Percentiles rank a stretch among this genome's conserved stretches.
phyloP scores from a whole-genome alignment of 148 eudicot genomes.

The Rheum nobile region DNA sequence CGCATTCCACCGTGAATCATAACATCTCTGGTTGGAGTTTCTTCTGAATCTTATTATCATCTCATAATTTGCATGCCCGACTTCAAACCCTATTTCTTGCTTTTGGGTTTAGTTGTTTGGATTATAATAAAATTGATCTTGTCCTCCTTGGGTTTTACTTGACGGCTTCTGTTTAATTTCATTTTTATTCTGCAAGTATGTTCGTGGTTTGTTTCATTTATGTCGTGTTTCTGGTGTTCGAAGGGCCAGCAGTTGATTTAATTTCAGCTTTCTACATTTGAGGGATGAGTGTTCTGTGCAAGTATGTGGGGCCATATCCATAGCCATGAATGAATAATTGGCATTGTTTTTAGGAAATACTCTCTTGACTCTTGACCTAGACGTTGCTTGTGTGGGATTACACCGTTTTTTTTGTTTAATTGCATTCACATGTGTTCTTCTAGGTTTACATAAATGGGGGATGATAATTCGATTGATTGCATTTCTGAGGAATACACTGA shows the following conservation, averaged over 20 bases:
- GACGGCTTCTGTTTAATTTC: background rate
- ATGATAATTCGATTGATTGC: conserved; percentile 30
- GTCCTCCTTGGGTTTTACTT: background rate
- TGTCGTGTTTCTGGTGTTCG: background rate
- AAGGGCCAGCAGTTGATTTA: background rate
- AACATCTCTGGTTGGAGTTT: background rate
- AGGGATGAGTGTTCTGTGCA: background rate
- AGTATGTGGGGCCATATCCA: background rate
- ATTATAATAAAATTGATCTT: background rate
- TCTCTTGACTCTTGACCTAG: too few species aligned
- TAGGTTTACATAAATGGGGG: conserved; percentile 8
- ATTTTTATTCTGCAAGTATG: background rate
- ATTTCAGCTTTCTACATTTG: background rate
- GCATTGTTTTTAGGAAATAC: background rate
- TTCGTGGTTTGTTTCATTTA: background rate
- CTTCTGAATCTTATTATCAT: background rate
- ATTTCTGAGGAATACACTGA: conserved; percentile 71
- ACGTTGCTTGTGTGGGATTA: too few species aligned
- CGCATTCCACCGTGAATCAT: background rate
- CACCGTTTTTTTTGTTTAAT: too few species aligned
- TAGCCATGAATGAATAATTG: background rate
- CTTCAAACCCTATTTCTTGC: background rate
- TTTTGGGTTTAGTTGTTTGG: background rate
- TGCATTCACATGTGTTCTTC: background rate
- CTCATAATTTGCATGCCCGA: background rate